A percentile compares a stretch with the other conserved stretches of the same genome.
phyloP scores from a whole-genome alignment of 805 yeast genomes.

The Pichia exigua region DNA sequence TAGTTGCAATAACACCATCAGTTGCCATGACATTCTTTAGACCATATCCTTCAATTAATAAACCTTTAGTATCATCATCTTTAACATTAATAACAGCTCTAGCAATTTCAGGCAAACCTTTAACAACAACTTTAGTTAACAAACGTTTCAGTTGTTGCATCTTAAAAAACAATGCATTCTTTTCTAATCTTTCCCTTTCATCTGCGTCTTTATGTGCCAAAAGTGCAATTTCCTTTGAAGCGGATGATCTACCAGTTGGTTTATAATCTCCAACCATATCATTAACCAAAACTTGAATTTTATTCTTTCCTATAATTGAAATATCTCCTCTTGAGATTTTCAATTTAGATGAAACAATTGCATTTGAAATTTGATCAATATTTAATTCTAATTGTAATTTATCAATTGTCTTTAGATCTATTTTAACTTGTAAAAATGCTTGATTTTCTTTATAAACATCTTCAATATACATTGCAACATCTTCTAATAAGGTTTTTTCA shows the following conservation, averaged over 20 bases:
- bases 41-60: conserved; percentile 97
- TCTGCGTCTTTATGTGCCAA: conserved; percentile 28
- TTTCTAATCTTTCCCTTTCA: conserved; percentile 30
- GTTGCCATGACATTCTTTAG: conserved; percentile 93
- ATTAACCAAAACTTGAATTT: conserved; percentile 56
- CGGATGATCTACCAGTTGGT: conserved; percentile 35
- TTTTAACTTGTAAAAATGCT: conserved; percentile 72
- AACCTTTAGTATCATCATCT: conserved; percentile 79
- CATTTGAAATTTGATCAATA: conserved; percentile 77
- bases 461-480: conserved; percentile 82
- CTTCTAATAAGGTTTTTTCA: conserved; percentile 83
- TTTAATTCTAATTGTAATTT: conserved; percentile 83
- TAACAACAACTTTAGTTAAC: conserved; percentile 81
- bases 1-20: conserved; percentile 88
- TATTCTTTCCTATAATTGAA: conserved; percentile 54
- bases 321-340: conserved; percentile 73
- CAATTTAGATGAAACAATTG: conserved; percentile 75
- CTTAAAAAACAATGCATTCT: conserved; percentile 63
- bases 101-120: conserved; percentile 84
- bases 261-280: conserved; percentile 34
- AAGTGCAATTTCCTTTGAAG: conserved; percentile 26
- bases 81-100: conserved; percentile 94
- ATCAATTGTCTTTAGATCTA: conserved; percentile 80
- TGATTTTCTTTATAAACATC: conserved; percentile 81
- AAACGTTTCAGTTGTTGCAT: conserved; percentile 85